Conservation (phyloP, 352 stramenopile species). For the Phytopythium sindhum region DNA sequence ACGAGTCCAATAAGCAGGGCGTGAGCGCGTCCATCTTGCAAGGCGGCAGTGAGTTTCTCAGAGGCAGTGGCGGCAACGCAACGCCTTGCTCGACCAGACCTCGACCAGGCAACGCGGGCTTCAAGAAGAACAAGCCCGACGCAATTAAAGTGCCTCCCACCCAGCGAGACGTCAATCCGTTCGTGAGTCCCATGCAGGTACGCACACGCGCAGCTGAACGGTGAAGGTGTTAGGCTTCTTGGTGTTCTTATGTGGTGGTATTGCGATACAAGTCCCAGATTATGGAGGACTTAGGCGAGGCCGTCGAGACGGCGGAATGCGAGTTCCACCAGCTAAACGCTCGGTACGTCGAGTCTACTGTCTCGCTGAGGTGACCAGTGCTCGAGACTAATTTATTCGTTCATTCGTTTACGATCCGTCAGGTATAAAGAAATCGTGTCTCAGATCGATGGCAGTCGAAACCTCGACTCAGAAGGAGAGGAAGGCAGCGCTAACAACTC, state of each 20-base stretch:
- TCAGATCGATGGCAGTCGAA: conserved; percentile 32
- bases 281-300: conserved; percentile 47
- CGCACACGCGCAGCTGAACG: neutral
- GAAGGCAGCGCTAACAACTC: conserved; percentile 8
- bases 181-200: conserved; percentile 59
- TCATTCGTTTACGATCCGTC: no score
- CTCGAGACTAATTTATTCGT: neutral
- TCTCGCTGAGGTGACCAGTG: neutral
- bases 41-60: neutral
- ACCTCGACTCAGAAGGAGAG: conserved; percentile 7
- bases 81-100: neutral
- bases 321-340: conserved; percentile 51
- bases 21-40: neutral
- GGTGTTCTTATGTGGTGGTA: neutral
- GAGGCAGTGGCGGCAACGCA: neutral
- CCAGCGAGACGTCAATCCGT: conserved; percentile 22
- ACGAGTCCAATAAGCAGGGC: neutral
- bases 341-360: conserved; percentile 8
- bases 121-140: conserved; percentile 20
- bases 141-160: conserved; percentile 38
- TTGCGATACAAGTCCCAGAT: conserved; percentile 35
- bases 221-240: no score
- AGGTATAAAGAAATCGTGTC: conserved; percentile 38
- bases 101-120: neutral
- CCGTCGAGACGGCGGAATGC: conserved; percentile 31